Percentiles rank a stretch among this genome's conserved stretches.
phyloP scores from a whole-genome alignment of 495 filamentous ascomycete species.

The Neurospora sp. region DNA sequence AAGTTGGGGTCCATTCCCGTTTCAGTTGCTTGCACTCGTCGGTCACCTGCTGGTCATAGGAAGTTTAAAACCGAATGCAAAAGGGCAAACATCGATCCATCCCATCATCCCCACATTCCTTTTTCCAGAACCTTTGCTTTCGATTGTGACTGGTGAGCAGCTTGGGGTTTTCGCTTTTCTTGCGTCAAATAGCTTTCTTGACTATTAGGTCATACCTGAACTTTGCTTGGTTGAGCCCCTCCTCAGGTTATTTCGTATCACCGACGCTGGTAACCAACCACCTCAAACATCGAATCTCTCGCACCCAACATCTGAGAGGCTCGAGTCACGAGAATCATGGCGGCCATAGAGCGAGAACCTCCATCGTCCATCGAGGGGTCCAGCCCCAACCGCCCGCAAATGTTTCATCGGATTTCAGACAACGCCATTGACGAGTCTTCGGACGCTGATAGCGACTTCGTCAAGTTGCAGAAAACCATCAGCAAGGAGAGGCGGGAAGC shows the following conservation, averaged over 20 bases:
- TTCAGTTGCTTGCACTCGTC: not conserved
- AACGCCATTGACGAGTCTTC: constrained; percentile 25
- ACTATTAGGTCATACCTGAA: not conserved
- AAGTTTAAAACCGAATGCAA: not conserved
- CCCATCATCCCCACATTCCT: not conserved
- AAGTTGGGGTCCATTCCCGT: not conserved
- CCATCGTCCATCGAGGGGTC: not conserved
- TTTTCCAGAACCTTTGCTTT: not conserved
- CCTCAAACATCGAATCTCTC: not conserved
- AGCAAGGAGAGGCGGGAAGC: constrained; percentile 21
- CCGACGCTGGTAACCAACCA: not conserved
- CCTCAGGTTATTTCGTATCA: not conserved
- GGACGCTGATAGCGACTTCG: constrained; percentile 27
- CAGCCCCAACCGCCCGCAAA: not conserved
- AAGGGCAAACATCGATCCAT: not conserved
- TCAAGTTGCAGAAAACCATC: constrained; percentile 17
- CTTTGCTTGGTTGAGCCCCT: not conserved
- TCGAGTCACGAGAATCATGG: not conserved
- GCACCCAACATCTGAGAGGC: not conserved
- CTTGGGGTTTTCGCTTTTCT: not conserved
- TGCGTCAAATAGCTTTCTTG: not conserved
- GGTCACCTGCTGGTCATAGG: not conserved
- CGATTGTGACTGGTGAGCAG: not conserved
- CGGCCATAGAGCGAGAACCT: not conserved
- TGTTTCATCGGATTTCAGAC: constrained; percentile 2